Evolutionary conservation across 2,329 filamentous ascomycete genomes (phyloP).

Genomic region (Fusarium tuaranense): DNA sequence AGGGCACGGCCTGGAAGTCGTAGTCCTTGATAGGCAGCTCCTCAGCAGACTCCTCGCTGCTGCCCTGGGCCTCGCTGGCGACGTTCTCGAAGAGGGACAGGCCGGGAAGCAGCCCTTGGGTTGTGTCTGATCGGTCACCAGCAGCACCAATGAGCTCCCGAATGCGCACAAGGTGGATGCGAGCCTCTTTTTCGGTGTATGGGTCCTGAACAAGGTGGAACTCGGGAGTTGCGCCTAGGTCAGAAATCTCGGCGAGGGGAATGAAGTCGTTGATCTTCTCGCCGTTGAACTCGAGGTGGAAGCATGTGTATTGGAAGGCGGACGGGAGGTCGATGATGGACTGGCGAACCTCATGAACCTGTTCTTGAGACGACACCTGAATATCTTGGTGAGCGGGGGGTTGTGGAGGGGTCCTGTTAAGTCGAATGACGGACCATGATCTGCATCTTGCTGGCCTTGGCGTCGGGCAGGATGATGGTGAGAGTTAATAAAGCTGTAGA

Average conservation of each 20-base stretch:
- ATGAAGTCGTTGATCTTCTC: conserved; percentile 95
- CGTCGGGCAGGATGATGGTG: conserved; percentile 84
- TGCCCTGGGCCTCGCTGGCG: conserved; percentile 60
- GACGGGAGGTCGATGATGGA: conserved; percentile 93
- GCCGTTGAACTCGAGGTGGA: conserved; percentile 93
- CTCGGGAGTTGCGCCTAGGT: conserved; percentile 80
- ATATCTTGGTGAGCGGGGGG: conserved; percentile 29
- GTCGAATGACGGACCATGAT: conserved; percentile 75
- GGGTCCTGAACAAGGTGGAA: conserved; percentile 90
- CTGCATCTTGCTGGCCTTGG: conserved; percentile 78
- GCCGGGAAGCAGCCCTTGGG: conserved; percentile 88
- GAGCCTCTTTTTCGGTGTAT: conserved; percentile 98
- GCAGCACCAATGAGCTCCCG: conserved; percentile 94
- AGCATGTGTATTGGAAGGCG: conserved; percentile 98
- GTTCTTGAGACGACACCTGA: conserved; percentile 91
- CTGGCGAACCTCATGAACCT: conserved; percentile 96
- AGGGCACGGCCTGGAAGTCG: conserved; percentile 77
- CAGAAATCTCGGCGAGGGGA: conserved; percentile 88
- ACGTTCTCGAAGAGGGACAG: conserved; percentile 89
- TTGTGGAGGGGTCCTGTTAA: conserved; percentile 10
- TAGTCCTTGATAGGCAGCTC: conserved; percentile 72
- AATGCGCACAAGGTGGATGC: conserved; percentile 91
- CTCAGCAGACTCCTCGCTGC: conserved; percentile 38
- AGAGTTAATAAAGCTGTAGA: conserved; percentile 67
- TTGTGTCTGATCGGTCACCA: conserved; percentile 86